Percentiles rank a stretch among this genome's conserved stretches.
Evolutionary conservation across 139 green algal species (phyloP).

Genomic region (Spirogloea muscicola): DNA sequence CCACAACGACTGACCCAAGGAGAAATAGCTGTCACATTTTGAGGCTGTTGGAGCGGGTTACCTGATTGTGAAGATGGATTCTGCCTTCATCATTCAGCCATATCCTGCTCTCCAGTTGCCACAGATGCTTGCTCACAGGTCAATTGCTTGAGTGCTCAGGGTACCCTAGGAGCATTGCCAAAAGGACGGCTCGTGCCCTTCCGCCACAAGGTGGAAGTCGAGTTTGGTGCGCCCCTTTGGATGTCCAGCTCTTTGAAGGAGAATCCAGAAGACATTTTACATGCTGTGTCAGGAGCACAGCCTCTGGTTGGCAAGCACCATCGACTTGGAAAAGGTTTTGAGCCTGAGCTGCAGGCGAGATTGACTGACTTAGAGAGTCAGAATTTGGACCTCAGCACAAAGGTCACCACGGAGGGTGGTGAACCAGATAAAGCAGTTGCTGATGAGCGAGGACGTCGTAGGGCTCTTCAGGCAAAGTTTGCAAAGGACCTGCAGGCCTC

Average conservation of each 20-base stretch:
- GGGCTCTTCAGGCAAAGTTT: background rate
- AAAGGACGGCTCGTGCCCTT: constrained; percentile 7
- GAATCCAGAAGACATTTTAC: background rate
- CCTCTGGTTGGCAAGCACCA: no score
- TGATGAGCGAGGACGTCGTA: background rate
- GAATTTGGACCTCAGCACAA: background rate
- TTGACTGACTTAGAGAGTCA: no score
- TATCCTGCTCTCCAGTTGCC: background rate
- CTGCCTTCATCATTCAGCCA: background rate
- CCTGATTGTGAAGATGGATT: no score
- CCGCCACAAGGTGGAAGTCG: constrained; percentile 1
- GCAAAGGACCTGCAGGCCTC: constrained; percentile 3
- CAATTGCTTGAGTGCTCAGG: background rate
- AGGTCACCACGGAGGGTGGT: background rate
- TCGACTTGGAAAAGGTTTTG: no score
- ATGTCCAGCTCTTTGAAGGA: background rate
- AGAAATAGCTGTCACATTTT: no score
- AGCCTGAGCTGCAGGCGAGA: no score
- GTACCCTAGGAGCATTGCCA: constrained; percentile 4
- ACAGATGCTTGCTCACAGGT: background rate
- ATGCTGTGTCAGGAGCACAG: no score
- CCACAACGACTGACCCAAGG: no score
- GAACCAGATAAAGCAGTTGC: background rate
- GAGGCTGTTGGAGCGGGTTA: background rate
- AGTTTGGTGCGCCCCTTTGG: background rate